Conservation (phyloP, 768 basidiomycete species). For the Termitomyces titanicus region DNA sequence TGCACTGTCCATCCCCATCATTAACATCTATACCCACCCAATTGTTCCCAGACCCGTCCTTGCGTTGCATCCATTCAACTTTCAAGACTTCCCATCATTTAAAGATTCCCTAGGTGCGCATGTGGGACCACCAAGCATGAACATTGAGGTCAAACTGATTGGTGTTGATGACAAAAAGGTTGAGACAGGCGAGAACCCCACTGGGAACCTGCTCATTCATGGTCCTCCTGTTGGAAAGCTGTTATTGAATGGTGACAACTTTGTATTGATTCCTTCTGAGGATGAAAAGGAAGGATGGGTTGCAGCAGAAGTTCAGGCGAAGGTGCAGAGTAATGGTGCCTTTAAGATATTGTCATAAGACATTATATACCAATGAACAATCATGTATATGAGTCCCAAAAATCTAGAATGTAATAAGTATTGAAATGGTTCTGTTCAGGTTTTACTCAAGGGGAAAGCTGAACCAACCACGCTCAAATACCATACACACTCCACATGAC, state of each 20-base stretch:
- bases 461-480: neutral
- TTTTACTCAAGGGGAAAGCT: no score
- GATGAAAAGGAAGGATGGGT: slow-evolving; percentile 44
- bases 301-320: slow-evolving; percentile 36
- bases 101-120: slow-evolving; percentile 34
- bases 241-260: slow-evolving; percentile 41
- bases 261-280: slow-evolving; percentile 29
- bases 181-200: slow-evolving; percentile 65
- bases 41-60: slow-evolving; percentile 74
- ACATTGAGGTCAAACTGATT: slow-evolving; percentile 79
- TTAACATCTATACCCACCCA: slow-evolving; percentile 59
- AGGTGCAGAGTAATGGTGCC: slow-evolving; percentile 64
- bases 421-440: no score
- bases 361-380: neutral
- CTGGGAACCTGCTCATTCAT: slow-evolving; percentile 56
- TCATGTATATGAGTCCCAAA: neutral
- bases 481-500: slow-evolving; percentile 17
- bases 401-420: neutral
- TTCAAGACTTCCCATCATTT: slow-evolving; percentile 62
- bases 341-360: slow-evolving; percentile 38
- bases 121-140: slow-evolving; percentile 77
- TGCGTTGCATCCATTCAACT: slow-evolving; percentile 79
- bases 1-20: slow-evolving; percentile 72
- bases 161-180: slow-evolving; percentile 62
- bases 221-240: slow-evolving; percentile 71